A percentile compares a stretch with the other conserved stretches of the same genome.
phyloP scores from a whole-genome alignment of 1,139 yeast genomes.

The Candida mesenterica region DNA sequence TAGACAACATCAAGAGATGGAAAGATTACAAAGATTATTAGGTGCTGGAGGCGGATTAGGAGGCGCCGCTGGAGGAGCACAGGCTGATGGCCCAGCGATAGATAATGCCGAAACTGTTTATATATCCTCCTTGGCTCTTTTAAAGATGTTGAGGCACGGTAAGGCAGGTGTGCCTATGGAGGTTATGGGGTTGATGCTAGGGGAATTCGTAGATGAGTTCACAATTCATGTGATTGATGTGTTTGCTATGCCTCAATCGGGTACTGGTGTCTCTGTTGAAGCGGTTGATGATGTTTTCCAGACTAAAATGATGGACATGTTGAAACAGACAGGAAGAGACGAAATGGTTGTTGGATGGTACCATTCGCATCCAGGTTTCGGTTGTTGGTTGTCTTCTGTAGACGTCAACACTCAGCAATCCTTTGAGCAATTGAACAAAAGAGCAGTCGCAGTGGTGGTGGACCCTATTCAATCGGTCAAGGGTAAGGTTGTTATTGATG shows the following conservation, averaged over 20 bases:
- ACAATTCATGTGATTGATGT: slow-evolving; percentile 97
- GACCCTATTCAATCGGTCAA: slow-evolving; percentile 98
- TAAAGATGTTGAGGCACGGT: slow-evolving; percentile 97
- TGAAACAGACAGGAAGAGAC: slow-evolving; percentile 96
- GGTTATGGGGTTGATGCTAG: slow-evolving; percentile 99
- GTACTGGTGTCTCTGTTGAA: slow-evolving; percentile 98
- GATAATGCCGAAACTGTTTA: slow-evolving; percentile 97
- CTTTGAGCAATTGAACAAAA: slow-evolving; percentile 88
- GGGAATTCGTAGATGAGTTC: slow-evolving; percentile 96
- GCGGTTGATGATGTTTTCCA: slow-evolving; percentile 99
- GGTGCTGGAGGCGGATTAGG: slow-evolving; percentile 61
- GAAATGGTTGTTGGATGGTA: slow-evolving; percentile 99
- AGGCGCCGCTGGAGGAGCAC: slow-evolving; percentile 50
- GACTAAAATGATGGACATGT: slow-evolving; percentile 99
- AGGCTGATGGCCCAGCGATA: slow-evolving; percentile 74
- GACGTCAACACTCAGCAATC: slow-evolving; percentile 98
- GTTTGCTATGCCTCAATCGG: slow-evolving; percentile 98
- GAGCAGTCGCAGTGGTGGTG: slow-evolving; percentile 97
- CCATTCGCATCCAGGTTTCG: slow-evolving; percentile 98
- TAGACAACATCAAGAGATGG: slow-evolving; percentile 49
- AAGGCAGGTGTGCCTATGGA: slow-evolving; percentile 99
- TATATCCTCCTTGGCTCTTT: slow-evolving; percentile 89
- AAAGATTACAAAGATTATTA: slow-evolving; percentile 70
- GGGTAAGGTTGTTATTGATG: slow-evolving; percentile 98
- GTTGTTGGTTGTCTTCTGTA: slow-evolving; percentile 98